Conservation (phyloP, 164 flowering plant genomes). For the Aristolochia fimbriata region DNA sequence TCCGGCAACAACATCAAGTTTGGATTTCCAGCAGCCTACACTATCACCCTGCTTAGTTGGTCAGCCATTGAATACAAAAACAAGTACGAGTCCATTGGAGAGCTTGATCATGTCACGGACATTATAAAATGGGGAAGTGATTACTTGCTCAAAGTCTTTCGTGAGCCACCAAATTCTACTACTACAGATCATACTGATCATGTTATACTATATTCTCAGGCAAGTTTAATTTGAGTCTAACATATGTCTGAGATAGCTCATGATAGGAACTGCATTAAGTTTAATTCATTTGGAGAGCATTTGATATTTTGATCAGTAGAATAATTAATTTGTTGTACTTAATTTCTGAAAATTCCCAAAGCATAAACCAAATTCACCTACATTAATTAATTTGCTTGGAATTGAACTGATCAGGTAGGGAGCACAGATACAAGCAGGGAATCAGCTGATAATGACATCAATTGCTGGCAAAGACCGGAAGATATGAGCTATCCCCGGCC, state of each 20-base stretch:
- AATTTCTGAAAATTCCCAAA: background rate
- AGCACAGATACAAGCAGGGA: constrained; percentile 14
- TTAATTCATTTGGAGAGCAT: too few species aligned
- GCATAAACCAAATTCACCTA: too few species aligned
- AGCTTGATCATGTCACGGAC: constrained; percentile 49
- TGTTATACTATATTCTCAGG: constrained; percentile 43
- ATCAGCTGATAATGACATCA: constrained; percentile 20
- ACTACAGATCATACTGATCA: constrained; percentile 14
- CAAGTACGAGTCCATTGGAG: constrained; percentile 38
- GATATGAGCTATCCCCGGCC: constrained; percentile 48
- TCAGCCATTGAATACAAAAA: constrained; percentile 54
- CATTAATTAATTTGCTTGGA: too few species aligned
- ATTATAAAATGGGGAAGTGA: constrained; percentile 70
- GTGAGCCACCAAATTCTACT: constrained; percentile 19
- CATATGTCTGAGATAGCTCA: too few species aligned
- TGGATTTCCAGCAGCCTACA: constrained; percentile 48
- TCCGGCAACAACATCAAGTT: constrained; percentile 61
- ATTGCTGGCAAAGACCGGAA: constrained; percentile 73
- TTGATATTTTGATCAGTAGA: too few species aligned
- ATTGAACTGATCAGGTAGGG: constrained; percentile 33
- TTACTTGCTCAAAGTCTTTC: constrained; percentile 54
- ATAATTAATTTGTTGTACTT: too few species aligned
- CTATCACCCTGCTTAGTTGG: constrained; percentile 70
- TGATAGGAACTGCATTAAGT: too few species aligned
- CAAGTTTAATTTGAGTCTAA: constrained; percentile 15